phyloP scores from a whole-genome alignment of 164 flowering plant species.

The Liriodendron chinense region DNA sequence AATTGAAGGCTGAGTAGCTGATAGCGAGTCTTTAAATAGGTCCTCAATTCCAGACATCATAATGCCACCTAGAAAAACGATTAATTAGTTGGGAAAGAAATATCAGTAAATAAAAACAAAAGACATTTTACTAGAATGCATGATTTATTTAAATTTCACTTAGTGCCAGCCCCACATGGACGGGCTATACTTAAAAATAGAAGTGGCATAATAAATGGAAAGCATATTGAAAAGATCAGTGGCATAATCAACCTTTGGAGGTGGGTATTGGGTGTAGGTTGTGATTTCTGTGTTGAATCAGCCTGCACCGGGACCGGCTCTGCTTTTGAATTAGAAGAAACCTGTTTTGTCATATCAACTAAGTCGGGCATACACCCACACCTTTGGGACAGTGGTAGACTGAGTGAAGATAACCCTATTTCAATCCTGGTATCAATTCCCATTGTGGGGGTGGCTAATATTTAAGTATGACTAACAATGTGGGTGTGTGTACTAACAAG shows the following conservation, averaged over 20 bases:
- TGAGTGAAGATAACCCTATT: too few species aligned
- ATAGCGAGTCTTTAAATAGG: slow-evolving; percentile 59
- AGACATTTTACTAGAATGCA: neutral
- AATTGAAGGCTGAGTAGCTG: slow-evolving; percentile 16
- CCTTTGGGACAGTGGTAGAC: too few species aligned
- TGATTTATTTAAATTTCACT: too few species aligned
- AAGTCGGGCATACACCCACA: too few species aligned
- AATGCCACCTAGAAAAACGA: neutral
- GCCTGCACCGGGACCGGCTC: slow-evolving; percentile 21
- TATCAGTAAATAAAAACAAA: too few species aligned
- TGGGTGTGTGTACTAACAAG: too few species aligned
- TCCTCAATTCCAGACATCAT: slow-evolving; percentile 57
- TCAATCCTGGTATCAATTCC: too few species aligned
- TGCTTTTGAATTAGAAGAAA: slow-evolving; percentile 33
- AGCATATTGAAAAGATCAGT: slow-evolving; percentile 93
- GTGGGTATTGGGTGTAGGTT: slow-evolving; percentile 35
- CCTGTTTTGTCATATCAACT: slow-evolving; percentile 26
- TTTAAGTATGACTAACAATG: too few species aligned
- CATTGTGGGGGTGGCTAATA: too few species aligned
- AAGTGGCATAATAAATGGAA: slow-evolving; percentile 27
- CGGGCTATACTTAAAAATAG: neutral
- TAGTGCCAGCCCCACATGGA: neutral
- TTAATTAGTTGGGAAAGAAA: neutral
- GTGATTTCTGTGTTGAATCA: slow-evolving; percentile 13
- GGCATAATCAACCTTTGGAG: slow-evolving; percentile 74